phyloP scores from a whole-genome alignment of 2,329 filamentous ascomycete genomes.

The Fusarium scirpi region DNA sequence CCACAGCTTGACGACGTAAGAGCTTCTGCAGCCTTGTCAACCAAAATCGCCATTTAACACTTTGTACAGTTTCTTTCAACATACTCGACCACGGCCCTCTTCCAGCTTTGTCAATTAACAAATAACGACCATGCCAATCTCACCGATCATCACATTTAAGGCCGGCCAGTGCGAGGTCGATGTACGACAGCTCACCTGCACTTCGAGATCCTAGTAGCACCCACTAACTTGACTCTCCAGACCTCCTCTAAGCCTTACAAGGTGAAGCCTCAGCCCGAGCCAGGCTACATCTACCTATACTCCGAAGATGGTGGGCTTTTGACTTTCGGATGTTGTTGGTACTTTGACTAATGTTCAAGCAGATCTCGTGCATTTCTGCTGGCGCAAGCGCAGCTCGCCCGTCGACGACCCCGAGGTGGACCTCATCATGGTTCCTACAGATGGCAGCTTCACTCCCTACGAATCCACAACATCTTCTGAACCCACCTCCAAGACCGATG shows the following conservation, averaged over 20 bases:
- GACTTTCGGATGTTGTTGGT: not conserved
- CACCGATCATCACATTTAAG: constrained; percentile 95
- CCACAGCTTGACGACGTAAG: constrained; percentile 54
- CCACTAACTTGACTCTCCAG: constrained; percentile 49
- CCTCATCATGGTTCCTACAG: constrained; percentile 91
- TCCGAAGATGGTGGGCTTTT: constrained; percentile 79
- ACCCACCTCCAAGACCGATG: constrained; percentile 76
- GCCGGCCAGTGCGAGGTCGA: constrained; percentile 89
- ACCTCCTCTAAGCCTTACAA: constrained; percentile 71
- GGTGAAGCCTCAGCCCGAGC: constrained; percentile 77
- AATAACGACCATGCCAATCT: constrained; percentile 75
- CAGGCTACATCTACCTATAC: constrained; percentile 93
- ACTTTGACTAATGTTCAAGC: constrained; percentile 15
- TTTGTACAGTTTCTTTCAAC: constrained; percentile 15
- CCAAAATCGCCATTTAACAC: constrained; percentile 18
- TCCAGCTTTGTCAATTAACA: not conserved
- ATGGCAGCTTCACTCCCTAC: constrained; percentile 89
- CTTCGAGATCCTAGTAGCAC: constrained; percentile 13
- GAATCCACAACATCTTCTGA: constrained; percentile 69
- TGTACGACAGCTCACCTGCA: constrained; percentile 62
- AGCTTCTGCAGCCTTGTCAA: constrained; percentile 54
- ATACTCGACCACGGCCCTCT: constrained; percentile 4
- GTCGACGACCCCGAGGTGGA: constrained; percentile 84
- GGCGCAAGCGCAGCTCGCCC: constrained; percentile 82
- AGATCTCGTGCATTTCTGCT: constrained; percentile 97